Conservation (phyloP, 2,329 filamentous ascomycete species). For the Penicillium glabrum region DNA sequence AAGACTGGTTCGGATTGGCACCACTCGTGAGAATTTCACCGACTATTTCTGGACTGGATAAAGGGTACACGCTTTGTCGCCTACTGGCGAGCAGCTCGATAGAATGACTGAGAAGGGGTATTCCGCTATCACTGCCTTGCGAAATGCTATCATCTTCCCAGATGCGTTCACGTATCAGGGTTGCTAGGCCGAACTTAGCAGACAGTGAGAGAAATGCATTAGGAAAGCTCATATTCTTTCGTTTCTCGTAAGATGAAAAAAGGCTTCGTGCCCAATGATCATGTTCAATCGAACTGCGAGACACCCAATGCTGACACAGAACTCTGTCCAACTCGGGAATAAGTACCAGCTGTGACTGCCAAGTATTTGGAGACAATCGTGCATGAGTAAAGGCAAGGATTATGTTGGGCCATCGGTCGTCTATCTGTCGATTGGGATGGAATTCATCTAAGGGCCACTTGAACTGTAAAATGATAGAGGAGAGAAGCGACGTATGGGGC, state of each 20-base stretch:
- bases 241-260: background rate
- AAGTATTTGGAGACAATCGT: background rate
- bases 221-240: background rate
- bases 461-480: background rate
- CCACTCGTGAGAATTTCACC: background rate
- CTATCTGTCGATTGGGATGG: background rate
- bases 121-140: background rate
- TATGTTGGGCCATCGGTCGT: background rate
- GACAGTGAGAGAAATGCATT: background rate
- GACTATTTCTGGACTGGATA: background rate
- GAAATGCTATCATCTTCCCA: background rate
- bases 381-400: background rate
- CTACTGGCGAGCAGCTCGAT: background rate
- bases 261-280: background rate
- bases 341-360: background rate
- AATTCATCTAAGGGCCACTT: background rate
- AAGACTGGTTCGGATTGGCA: background rate
- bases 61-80: background rate
- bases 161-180: background rate
- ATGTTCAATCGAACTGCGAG: background rate
- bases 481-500: background rate
- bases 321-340: background rate
- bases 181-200: background rate
- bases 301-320: background rate
- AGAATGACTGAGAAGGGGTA: background rate